Conservation (phyloP, 1,284 basidiomycete genomes). For the Cryptococcus maquisensis region DNA sequence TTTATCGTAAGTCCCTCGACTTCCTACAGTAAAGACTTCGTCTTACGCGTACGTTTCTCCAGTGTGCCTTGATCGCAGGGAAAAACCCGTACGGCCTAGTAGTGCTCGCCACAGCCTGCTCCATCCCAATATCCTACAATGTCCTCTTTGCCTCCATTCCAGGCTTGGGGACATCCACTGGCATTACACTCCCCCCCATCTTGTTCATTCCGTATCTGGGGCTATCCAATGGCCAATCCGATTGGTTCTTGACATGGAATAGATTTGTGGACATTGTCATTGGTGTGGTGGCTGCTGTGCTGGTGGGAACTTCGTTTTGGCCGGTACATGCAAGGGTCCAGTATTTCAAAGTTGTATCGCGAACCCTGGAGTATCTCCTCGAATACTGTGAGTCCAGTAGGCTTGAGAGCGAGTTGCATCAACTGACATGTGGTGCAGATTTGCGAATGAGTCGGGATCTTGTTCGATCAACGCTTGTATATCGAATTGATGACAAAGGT, state of each 20-base stretch:
- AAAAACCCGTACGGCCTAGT: constrained; percentile 50
- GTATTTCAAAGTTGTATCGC: constrained; percentile 43
- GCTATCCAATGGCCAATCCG: constrained; percentile 18
- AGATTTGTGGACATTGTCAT: constrained; percentile 44
- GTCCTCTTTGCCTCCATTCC: constrained; percentile 38
- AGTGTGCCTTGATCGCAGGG: constrained; percentile 45
- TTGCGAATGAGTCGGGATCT: constrained; percentile 44
- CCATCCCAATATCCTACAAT: constrained; percentile 46
- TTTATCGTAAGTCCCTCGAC: constrained; percentile 36
- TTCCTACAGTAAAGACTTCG: neutral
- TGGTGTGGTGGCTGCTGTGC: constrained; percentile 46
- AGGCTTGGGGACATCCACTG: constrained; percentile 47
- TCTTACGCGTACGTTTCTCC: neutral
- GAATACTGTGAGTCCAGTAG: constrained; percentile 39
- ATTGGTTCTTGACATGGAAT: constrained; percentile 37
- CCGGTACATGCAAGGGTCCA: constrained; percentile 47
- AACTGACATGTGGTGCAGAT: constrained; percentile 18
- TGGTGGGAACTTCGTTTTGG: constrained; percentile 43
- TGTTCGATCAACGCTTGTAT: constrained; percentile 41
- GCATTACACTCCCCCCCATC: constrained; percentile 48
- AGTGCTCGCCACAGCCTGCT: constrained; percentile 42
- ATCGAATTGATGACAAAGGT: constrained; percentile 33
- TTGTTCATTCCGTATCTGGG: constrained; percentile 48
- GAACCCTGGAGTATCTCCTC: constrained; percentile 40
- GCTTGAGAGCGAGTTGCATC: neutral